Conservation (phyloP, 352 stramenopile species). For the Phytophthora sp. region DNA sequence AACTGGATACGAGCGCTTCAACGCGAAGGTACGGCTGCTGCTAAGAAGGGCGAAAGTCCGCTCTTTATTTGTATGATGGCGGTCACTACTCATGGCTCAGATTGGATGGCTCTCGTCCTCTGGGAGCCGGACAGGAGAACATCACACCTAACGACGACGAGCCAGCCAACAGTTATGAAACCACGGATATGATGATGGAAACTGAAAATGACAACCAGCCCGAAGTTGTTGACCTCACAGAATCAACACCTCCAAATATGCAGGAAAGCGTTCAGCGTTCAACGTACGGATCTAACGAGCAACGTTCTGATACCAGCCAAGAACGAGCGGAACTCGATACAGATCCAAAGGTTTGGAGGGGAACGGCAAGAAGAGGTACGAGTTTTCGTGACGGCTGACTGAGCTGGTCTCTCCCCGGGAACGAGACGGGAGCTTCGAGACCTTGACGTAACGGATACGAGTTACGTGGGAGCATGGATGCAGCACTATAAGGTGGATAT, state of each 20-base stretch:
- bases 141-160: too few species aligned
- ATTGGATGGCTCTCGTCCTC: background rate
- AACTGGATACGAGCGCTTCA: background rate
- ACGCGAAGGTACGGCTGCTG: background rate
- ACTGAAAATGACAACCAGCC: too few species aligned
- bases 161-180: too few species aligned
- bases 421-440: background rate
- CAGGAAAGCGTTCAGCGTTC: too few species aligned
- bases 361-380: background rate
- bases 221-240: background rate
- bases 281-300: too few species aligned
- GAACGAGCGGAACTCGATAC: background rate
- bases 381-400: background rate
- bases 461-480: too few species aligned
- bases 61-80: background rate
- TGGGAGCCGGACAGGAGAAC: too few species aligned
- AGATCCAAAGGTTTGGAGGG: background rate
- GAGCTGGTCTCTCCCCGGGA: background rate
- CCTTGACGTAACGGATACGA: background rate
- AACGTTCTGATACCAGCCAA: background rate
- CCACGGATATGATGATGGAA: too few species aligned
- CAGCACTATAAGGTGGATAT: too few species aligned
- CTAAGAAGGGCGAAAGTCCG: background rate
- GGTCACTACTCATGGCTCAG: background rate
- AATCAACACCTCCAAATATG: too few species aligned